Percentiles rank a stretch among this genome's conserved stretches.
These are phyloP conservation scores for Heliosperma pusillum DNA, from an alignment of 148 eudicot species.

Conservation along the genomic window DNA sequence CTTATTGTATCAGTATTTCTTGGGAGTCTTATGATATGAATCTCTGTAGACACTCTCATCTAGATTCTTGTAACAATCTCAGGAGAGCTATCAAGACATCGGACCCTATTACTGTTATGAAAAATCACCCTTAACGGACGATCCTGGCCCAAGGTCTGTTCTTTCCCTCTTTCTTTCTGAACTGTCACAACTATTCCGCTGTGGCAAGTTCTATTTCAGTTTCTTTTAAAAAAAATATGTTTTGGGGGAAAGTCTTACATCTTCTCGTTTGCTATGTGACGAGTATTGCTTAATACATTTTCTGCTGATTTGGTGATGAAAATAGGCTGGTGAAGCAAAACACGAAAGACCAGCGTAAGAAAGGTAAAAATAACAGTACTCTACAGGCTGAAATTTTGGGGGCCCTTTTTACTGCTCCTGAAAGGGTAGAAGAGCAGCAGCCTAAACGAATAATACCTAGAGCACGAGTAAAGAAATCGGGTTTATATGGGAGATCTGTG, in stretches of 20 bases:
- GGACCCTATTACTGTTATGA: constrained; percentile 8
- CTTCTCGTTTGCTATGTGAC: background rate
- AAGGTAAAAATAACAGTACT: constrained; percentile 29
- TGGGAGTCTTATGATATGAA: background rate
- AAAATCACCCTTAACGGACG: constrained; percentile 13
- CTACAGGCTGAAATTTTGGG: constrained; percentile 56
- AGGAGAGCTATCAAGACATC: constrained; percentile 24
- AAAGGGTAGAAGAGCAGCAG: constrained; percentile 38
- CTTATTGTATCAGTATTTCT: background rate
- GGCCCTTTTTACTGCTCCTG: constrained; percentile 53
- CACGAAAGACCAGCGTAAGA: constrained; percentile 22
- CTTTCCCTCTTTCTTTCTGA: constrained; percentile 2
- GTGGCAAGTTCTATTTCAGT: too few relatives aligned
- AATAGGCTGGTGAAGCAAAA: constrained; percentile 24
- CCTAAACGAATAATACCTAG: constrained; percentile 21
- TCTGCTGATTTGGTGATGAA: constrained; percentile 13
- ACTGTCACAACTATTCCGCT: too few relatives aligned
- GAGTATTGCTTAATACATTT: background rate
- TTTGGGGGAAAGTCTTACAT: too few relatives aligned
- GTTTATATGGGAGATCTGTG: constrained; percentile 44
- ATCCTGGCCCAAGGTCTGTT: constrained; percentile 23
- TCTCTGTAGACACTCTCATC: constrained; percentile 1
- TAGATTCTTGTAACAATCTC: constrained; percentile 17
- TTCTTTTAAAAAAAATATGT: too few relatives aligned
- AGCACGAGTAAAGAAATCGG: constrained; percentile 22